phyloP scores from a whole-genome alignment of 169 alveolate genomes.

The Eimeria brunetti region DNA sequence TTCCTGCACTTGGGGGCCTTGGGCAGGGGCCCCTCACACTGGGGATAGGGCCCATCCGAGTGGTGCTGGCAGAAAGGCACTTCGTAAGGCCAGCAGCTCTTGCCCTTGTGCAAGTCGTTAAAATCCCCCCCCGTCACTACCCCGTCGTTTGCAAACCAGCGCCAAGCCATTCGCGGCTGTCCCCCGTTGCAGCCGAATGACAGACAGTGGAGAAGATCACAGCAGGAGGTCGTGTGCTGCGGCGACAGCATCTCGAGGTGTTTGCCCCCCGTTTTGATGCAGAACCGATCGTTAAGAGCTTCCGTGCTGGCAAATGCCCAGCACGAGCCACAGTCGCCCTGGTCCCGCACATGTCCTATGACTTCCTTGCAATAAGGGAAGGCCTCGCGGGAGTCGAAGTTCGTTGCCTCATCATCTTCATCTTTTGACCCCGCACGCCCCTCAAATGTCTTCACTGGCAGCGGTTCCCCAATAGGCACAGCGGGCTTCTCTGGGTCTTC shows the following conservation, averaged over 20 bases:
- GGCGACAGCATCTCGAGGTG: slow-evolving; percentile 78
- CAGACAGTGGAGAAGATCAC: slow-evolving; percentile 75
- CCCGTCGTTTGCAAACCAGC: slow-evolving; percentile 78
- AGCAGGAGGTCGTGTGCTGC: slow-evolving; percentile 87
- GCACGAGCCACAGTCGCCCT: slow-evolving; percentile 92
- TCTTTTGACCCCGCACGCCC: not conserved
- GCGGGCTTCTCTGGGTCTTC: slow-evolving; percentile 34
- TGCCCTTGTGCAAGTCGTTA: slow-evolving; percentile 62
- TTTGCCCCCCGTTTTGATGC: slow-evolving; percentile 84
- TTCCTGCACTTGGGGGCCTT: slow-evolving; percentile 75
- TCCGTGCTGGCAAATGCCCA: slow-evolving; percentile 94
- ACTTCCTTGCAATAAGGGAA: slow-evolving; percentile 64
- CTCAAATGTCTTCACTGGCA: slow-evolving; percentile 30
- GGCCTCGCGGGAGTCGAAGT: slow-evolving; percentile 73
- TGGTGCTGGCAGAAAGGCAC: slow-evolving; percentile 80
- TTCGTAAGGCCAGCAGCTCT: slow-evolving; percentile 83
- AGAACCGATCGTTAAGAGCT: slow-evolving; percentile 90
- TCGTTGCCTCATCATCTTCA: not conserved
- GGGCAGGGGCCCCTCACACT: slow-evolving; percentile 56
- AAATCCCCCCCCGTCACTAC: slow-evolving; percentile 77
- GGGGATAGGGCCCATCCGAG: slow-evolving; percentile 75
- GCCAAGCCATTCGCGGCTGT: slow-evolving; percentile 85
- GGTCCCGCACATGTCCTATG: slow-evolving; percentile 90
- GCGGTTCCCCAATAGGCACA: slow-evolving; percentile 40
- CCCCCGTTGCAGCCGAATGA: slow-evolving; percentile 91